Evolutionary conservation across 192 early-diverging fungal genomes (phyloP).

Genomic region (Funneliformis mosseae): DNA sequence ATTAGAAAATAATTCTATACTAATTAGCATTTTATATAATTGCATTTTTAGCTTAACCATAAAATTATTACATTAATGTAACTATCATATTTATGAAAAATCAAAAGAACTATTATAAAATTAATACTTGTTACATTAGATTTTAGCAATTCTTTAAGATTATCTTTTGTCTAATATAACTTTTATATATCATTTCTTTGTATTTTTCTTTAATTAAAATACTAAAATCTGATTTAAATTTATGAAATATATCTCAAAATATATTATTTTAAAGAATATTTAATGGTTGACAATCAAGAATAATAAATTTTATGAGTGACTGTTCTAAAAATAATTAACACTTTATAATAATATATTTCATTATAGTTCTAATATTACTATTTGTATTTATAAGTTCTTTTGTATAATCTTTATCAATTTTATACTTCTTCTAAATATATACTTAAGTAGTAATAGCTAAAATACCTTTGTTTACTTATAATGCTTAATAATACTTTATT

Average conservation of each 20-base stretch:
- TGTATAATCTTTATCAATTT: background rate
- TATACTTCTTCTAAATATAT: background rate
- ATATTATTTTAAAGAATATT: background rate
- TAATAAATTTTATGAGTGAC: background rate
- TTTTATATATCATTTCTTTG: background rate
- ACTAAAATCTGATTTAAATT: background rate
- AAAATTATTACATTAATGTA: background rate
- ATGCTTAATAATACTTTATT: too few species aligned
- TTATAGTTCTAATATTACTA: background rate
- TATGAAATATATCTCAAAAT: background rate
- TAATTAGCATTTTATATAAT: background rate
- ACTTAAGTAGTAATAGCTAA: too few species aligned
- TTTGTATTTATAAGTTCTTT: background rate
- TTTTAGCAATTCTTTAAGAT: background rate
- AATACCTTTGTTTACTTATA: too few species aligned
- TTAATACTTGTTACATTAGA: background rate
- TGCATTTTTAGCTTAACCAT: background rate
- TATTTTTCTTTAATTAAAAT: background rate
- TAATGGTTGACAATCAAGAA: background rate
- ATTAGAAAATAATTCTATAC: background rate
- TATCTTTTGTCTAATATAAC: too few species aligned
- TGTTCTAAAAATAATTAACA: background rate
- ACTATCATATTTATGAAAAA: background rate
- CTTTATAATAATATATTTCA: background rate
- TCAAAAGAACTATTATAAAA: background rate